A percentile compares a stretch with the other conserved stretches of the same genome.
phyloP scores from a whole-genome alignment of 441 rosid species.

The Adansonia madagascariensis region DNA sequence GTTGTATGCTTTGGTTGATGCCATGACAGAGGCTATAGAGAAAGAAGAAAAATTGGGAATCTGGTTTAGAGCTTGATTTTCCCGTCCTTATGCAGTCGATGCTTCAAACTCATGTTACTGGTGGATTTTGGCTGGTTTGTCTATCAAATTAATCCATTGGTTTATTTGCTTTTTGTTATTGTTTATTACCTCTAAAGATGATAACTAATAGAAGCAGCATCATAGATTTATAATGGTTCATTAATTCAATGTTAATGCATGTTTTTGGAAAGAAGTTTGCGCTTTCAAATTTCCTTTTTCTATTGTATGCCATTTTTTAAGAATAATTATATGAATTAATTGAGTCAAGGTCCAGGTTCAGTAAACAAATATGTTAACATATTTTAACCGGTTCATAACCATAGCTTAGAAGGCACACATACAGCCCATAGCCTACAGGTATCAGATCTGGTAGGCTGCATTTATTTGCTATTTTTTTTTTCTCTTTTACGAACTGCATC shows the following conservation, averaged over 20 bases:
- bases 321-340: not conserved
- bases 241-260: not conserved
- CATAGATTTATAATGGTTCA: not conserved
- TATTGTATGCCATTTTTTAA: too few species aligned
- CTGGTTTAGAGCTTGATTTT: slow-evolving; percentile 39
- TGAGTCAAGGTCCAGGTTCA: not conserved
- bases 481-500: not conserved
- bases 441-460: too few species aligned
- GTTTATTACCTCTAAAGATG: not conserved
- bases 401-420: not conserved
- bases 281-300: not conserved
- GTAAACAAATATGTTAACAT: not conserved
- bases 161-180: slow-evolving; percentile 3
- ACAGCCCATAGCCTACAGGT: not conserved
- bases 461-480: not conserved
- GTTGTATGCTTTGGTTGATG: slow-evolving; percentile 58
- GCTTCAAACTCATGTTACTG: slow-evolving; percentile 71
- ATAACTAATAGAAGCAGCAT: not conserved
- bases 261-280: not conserved
- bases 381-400: not conserved
- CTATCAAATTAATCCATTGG: not conserved
- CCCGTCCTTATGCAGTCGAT: slow-evolving; percentile 58
- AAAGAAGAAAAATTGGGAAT: slow-evolving; percentile 54
- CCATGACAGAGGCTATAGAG: slow-evolving; percentile 50
- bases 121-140: slow-evolving; percentile 79